Conservation (phyloP, 257 asterid genomes). For the Perilla frutescens region DNA sequence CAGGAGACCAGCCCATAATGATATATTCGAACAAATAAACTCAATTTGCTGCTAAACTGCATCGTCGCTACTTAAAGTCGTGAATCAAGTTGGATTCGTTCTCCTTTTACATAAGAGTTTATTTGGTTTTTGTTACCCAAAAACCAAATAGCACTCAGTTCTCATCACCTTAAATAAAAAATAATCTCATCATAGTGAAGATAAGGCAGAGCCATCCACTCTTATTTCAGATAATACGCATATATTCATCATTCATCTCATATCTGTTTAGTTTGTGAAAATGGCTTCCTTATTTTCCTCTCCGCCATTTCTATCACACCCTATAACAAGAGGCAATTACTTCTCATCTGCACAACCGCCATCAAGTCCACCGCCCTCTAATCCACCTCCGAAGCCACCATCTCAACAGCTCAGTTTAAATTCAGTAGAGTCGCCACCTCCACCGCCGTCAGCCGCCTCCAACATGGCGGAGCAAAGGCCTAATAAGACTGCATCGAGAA, state of each 20-base stretch:
- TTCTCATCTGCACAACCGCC: constrained; percentile 63
- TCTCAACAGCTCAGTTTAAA: constrained; percentile 44
- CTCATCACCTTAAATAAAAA: background rate
- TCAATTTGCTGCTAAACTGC: no score
- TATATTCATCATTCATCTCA: constrained; percentile 15
- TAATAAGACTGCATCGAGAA: constrained; percentile 31
- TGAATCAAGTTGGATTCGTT: no score
- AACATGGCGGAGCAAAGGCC: constrained; percentile 44
- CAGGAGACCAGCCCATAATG: no score
- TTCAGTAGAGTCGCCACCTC: constrained; percentile 41
- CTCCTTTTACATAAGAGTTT: no score
- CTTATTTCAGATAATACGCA: background rate
- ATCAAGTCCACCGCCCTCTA: constrained; percentile 48
- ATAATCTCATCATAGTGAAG: constrained; percentile 39
- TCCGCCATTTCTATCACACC: constrained; percentile 61
- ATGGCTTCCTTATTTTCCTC: constrained; percentile 73
- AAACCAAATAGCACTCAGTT: background rate
- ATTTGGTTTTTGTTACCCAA: background rate
- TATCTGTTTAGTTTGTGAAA: constrained; percentile 32
- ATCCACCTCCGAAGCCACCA: constrained; percentile 47
- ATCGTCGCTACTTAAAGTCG: no score
- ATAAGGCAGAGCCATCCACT: constrained; percentile 67
- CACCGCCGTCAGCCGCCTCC: constrained; percentile 24
- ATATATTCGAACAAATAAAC: no score
- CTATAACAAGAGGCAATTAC: constrained; percentile 50